Base-by-base conservation (phyloP, 768 basidiomycete genomes). In the Xanthoconium stramineum region DNA sequence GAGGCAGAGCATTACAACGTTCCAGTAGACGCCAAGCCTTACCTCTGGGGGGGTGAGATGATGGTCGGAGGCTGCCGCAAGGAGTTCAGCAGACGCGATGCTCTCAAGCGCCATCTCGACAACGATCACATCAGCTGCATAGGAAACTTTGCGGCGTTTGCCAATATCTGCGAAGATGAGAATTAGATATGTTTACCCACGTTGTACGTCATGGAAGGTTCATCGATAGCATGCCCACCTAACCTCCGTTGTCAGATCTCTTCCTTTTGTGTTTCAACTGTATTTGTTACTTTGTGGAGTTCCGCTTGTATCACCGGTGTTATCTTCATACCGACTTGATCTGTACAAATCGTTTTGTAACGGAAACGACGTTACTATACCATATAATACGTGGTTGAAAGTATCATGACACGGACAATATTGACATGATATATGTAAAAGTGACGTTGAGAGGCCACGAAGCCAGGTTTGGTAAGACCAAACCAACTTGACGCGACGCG, bases 81-180 rank as follows among this genome's bases (percentile, higher is more conserved):
- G 51, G 68, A 68, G 52, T 76, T 76, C 43, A 72, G 72, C 47
- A 66, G 75, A 61, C 69, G 68, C 52, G 75, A 76, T 53, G 75
- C 74, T 32, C 70, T 76, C 55, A 75, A 76, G 61, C 68, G 74
- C 47, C 75, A 75, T 59, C 70, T 74, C 24, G 70, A 73, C 50
- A 73, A 73, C 47, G 64, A 71, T 9, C 72, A 70, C 17, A 73
- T 73, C 47, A 57, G 20, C 12, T 74, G 74, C 53, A 49, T 73
- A 17, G 73, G 73, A 17, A 58, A 73, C 49, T 67, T 73, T 57
- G 57, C 65, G 36, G 61, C 55, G 11, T 71, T 73, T 32, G 62
- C 68, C 17, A 64, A n/a, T 37, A 47, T 65, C 19, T 59, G 53
- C n/a, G 67, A 69, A 35, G 68, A 72, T 15, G 67, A 67, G 12